These are phyloP conservation scores for Daldinia concentrica DNA, from an alignment of 495 filamentous ascomycete species.

Conservation along the genomic window DNA sequence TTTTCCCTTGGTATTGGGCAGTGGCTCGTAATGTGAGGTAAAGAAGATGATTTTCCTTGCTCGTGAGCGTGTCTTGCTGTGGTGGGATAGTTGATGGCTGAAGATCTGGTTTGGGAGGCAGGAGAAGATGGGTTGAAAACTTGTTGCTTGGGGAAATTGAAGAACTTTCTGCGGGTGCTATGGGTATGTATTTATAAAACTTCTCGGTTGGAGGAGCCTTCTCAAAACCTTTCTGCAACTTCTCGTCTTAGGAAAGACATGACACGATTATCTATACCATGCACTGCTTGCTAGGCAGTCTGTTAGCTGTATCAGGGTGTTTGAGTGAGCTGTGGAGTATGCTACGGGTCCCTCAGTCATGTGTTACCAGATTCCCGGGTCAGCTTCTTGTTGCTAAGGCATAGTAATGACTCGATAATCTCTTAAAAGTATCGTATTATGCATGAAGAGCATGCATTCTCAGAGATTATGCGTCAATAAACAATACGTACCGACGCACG, in stretches of 20 bases:
- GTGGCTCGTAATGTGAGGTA: no score
- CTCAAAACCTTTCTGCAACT: neutral
- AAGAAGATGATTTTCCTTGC: neutral
- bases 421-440: neutral
- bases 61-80: neutral
- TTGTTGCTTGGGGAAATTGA: neutral
- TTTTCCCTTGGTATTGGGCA: no score
- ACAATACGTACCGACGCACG: neutral
- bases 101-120: neutral
- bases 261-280: neutral
- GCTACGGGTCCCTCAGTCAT: neutral
- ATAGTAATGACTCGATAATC: neutral
- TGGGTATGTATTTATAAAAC: neutral
- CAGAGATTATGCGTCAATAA: neutral
- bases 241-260: neutral
- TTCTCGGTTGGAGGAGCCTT: neutral
- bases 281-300: neutral
- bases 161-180: neutral
- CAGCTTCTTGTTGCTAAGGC: neutral
- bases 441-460: no score
- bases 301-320: neutral
- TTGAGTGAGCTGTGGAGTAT: neutral
- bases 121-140: neutral
- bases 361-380: neutral
- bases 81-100: neutral